Conservation (phyloP, 2,329 filamentous ascomycete species). For the Monosporascus cannonballus region DNA sequence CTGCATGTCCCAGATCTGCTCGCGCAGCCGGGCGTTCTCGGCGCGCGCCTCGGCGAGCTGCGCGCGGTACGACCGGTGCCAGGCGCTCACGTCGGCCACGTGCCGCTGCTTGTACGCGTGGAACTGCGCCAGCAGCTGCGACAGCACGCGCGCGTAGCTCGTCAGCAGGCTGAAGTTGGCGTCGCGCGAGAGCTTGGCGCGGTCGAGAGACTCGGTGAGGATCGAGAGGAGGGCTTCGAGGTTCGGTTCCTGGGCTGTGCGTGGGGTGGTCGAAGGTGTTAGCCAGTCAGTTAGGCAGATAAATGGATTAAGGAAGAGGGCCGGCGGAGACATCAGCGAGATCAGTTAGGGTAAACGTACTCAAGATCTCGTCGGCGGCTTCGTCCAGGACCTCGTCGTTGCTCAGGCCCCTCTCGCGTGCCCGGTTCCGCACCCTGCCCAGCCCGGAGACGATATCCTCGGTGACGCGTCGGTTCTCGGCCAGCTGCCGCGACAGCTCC, state of each 20-base stretch:
- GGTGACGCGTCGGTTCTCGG: conserved; percentile 55
- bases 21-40: conserved; percentile 56
- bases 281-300: neutral
- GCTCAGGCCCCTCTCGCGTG: conserved; percentile 42
- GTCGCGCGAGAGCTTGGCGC: conserved; percentile 53
- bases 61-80: conserved; percentile 60
- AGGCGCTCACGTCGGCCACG: conserved; percentile 53
- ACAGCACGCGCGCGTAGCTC: conserved; percentile 52
- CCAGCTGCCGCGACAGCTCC: conserved; percentile 56
- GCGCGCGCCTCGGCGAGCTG: conserved; percentile 60
- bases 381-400: conserved; percentile 54
- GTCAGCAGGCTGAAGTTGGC: conserved; percentile 53
- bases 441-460: conserved; percentile 59
- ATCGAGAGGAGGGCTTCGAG: conserved; percentile 56
- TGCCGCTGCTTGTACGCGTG: conserved; percentile 61
- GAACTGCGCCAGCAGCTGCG: conserved; percentile 55
- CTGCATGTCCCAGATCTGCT: conserved; percentile 64
- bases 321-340: neutral
- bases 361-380: conserved; percentile 50
- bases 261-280: conserved; percentile 1
- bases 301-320: neutral
- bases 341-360: conserved; percentile 30
- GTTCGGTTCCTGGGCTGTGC: conserved; percentile 50
- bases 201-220: conserved; percentile 56
- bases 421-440: conserved; percentile 53